These are phyloP conservation scores for Vaccinium darrowii DNA, from an alignment of 148 eudicot species.

Conservation along the genomic window DNA sequence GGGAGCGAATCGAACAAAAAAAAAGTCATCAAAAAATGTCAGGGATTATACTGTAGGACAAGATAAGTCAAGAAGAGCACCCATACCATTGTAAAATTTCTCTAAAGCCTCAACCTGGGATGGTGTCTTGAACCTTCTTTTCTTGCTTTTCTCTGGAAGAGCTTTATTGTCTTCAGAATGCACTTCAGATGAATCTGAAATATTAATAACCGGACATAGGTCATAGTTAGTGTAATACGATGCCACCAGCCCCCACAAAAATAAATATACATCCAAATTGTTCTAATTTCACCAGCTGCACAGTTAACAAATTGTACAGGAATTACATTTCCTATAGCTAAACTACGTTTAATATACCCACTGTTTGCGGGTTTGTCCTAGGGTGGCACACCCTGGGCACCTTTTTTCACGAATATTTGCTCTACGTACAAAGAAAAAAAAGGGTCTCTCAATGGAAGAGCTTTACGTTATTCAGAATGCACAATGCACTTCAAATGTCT, in stretches of 20 bases:
- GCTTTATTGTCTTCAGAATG: constrained; percentile 65
- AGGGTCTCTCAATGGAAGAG: neutral
- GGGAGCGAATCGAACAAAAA: too few species aligned
- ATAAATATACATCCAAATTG: neutral
- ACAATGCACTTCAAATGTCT: constrained; percentile 4
- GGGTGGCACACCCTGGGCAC: neutral
- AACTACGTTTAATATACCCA: neutral
- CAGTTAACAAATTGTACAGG: neutral
- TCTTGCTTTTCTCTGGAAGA: constrained; percentile 61
- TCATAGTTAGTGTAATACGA: neutral
- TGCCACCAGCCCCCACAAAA: neutral
- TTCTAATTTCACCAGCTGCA: neutral
- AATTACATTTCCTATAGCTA: neutral
- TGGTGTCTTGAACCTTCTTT: constrained; percentile 74
- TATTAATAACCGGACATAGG: constrained; percentile 10
- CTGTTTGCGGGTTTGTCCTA: too few species aligned
- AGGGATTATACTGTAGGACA: neutral
- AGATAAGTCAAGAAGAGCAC: neutral
- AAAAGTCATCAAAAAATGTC: neutral
- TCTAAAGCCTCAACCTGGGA: constrained; percentile 79
- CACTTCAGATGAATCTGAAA: constrained; percentile 44
- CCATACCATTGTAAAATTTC: constrained; percentile 73
- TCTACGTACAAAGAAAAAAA: neutral
- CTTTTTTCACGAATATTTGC: neutral
- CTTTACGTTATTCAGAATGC: neutral